Conservation (phyloP, 1,139 yeast genomes). For the Magnusiomyces ingens region DNA sequence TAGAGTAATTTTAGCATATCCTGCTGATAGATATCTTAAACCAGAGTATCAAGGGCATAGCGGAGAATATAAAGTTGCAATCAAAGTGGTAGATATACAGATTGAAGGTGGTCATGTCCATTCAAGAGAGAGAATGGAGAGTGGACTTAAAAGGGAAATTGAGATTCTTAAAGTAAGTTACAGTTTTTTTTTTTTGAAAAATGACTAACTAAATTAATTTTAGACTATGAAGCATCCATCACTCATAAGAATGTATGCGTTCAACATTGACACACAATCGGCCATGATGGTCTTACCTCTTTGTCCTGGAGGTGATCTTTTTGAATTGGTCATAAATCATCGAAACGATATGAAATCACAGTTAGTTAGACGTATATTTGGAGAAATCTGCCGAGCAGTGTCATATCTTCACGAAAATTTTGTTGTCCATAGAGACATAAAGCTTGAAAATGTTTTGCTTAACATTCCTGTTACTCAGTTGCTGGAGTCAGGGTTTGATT, state of each 20-base stretch:
- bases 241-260: conserved; percentile 37
- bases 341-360: conserved; percentile 23
- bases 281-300: conserved; percentile 61
- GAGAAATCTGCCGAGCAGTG: conserved; percentile 64
- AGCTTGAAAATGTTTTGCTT: conserved; percentile 50
- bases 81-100: conserved; percentile 32
- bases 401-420: conserved; percentile 60
- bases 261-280: conserved; percentile 28
- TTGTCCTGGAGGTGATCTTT: conserved; percentile 79
- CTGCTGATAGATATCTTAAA: conserved; percentile 26
- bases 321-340: conserved; percentile 50
- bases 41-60: conserved; percentile 38
- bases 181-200: conserved; percentile 26
- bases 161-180: conserved; percentile 43
- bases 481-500: background rate
- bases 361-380: conserved; percentile 50
- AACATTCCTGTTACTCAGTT: conserved; percentile 3
- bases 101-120: conserved; percentile 5
- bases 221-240: conserved; percentile 36
- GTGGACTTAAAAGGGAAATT: conserved; percentile 69
- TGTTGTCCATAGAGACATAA: conserved; percentile 82
- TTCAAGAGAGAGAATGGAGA: conserved; percentile 51
- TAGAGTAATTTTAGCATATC: conserved; percentile 34
- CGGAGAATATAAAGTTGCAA: conserved; percentile 33
- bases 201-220: conserved; percentile 24